Base-by-base conservation (phyloP, 2,329 filamentous ascomycete genomes). In the Fusarium brevicatenulatum region DNA sequence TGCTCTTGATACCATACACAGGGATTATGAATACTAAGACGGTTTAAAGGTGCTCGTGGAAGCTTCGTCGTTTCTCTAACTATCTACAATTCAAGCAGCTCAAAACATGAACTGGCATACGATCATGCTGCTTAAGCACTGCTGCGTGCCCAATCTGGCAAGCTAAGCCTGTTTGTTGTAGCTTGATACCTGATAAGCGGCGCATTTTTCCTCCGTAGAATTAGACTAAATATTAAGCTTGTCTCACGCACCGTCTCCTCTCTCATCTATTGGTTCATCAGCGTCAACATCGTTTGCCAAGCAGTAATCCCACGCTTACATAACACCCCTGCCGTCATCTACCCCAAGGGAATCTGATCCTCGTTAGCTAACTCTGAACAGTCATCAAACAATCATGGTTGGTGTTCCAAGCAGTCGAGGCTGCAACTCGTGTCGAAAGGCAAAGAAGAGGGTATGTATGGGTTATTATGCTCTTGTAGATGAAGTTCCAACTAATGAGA, bases 331-430 rank as follows among this genome's bases (percentile, higher is more conserved):
- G 11, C 23, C 42, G 42, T 32, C 37, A 58, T 58, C 30, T 15
- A 8, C 8, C 23, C 28, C 54, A 46, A 49, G 47, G n/a, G 21
- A 25, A 34, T 52, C 37, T 61, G 32, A 32, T 39, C 18, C 18
- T 7, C 39, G 11, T 54, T 23, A 57, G 19, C 54, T 40, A 15
- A 37, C 21, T 12, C 25, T 32, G 47, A 25, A n/a, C 12, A 59
- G 28, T 36, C 32, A 60, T 40, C 36, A 43, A 46, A 39, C 19
- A 21, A 32, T 36, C 9, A 59, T 71, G 68, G 68, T 63, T 3
- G 63, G 68, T 11, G 68, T 71, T 18, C 68, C 68, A 0, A 68
- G 40, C 15, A 71, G 68, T 15, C 50, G 52, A n/a, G 68, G 63
- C 1, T 71, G 68, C 16, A 54, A 58, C 15, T 28, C 34, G 2